Percentiles rank a stretch among this genome's conserved stretches.
phyloP scores from a whole-genome alignment of 2,329 filamentous ascomycete genomes.

The Colletotrichum tofieldiae region DNA sequence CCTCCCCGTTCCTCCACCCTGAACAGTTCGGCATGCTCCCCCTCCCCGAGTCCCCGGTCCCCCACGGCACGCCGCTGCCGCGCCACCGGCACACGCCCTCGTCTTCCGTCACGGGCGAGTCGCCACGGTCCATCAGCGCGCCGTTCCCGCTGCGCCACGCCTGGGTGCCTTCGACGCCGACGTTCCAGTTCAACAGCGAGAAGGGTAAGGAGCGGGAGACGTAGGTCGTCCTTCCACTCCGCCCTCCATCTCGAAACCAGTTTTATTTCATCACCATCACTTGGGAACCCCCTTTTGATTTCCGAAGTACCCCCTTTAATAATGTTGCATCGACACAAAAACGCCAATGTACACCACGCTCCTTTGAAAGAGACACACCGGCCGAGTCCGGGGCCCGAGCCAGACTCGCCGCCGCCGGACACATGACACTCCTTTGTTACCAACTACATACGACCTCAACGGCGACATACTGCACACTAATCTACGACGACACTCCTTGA shows the following conservation, averaged over 20 bases:
- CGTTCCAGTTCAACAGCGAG: slow-evolving; percentile 36
- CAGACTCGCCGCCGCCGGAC: slow-evolving; percentile 35
- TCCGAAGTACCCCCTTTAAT: slow-evolving; percentile 45
- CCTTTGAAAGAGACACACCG: slow-evolving; percentile 47
- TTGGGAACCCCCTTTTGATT: slow-evolving; percentile 42
- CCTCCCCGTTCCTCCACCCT: slow-evolving; percentile 62
- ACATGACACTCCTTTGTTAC: slow-evolving; percentile 58
- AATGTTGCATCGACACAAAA: slow-evolving; percentile 50
- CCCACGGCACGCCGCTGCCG: slow-evolving; percentile 51
- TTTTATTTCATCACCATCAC: slow-evolving; percentile 44
- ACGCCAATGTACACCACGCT: slow-evolving; percentile 55
- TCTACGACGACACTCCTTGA: slow-evolving; percentile 48
- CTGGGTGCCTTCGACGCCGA: slow-evolving; percentile 25
- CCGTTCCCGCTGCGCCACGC: slow-evolving; percentile 40
- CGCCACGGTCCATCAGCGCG: slow-evolving; percentile 49
- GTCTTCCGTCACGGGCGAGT: slow-evolving; percentile 43
- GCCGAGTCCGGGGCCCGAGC: slow-evolving; percentile 46
- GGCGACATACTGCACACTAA: slow-evolving; percentile 18
- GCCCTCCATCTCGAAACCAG: slow-evolving; percentile 48
- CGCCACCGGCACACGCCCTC: slow-evolving; percentile 55
- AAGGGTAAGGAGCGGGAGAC: slow-evolving; percentile 47
- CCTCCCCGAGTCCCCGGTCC: slow-evolving; percentile 62
- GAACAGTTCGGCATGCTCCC: slow-evolving; percentile 62
- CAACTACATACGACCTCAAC: slow-evolving; percentile 32
- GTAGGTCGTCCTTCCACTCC: slow-evolving; percentile 52